Evolutionary conservation across 371 early-diverging fungal species (phyloP).

Genomic region (Mucor indicus): DNA sequence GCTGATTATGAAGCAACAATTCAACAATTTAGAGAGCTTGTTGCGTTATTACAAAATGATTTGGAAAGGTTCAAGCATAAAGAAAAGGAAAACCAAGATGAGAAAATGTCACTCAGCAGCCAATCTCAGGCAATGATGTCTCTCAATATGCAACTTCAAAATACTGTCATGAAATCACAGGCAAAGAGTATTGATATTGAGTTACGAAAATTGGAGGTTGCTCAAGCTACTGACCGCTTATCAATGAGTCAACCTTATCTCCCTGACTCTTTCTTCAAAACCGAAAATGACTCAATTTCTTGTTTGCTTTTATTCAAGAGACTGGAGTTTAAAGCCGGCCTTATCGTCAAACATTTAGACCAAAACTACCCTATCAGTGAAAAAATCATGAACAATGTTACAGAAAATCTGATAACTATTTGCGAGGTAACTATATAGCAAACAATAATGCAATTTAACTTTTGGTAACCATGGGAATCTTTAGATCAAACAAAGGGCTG

Average conservation of each 20-base stretch:
- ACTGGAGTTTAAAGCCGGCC: conserved; percentile 74
- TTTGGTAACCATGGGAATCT: neutral
- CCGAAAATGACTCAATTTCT: conserved; percentile 77
- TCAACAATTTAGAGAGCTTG: conserved; percentile 83
- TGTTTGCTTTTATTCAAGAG: conserved; percentile 76
- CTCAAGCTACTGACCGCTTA: conserved; percentile 78
- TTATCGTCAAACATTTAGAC: conserved; percentile 76
- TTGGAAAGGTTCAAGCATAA: conserved; percentile 65
- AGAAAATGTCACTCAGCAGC: conserved; percentile 52
- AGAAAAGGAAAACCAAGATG: conserved; percentile 53
- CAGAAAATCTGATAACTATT: conserved; percentile 49
- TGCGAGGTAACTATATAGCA: conserved; percentile 44
- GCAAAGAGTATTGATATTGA: conserved; percentile 90
- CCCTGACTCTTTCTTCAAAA: conserved; percentile 79
- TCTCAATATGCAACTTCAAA: conserved; percentile 79
- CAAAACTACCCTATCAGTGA: conserved; percentile 62
- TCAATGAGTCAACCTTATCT: conserved; percentile 70
- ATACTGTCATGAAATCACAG: conserved; percentile 79
- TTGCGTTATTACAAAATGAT: conserved; percentile 72
- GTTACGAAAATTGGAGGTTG: conserved; percentile 79
- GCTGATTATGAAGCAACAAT: conserved; percentile 87
- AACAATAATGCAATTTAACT: too few species aligned
- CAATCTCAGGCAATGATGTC: conserved; percentile 85
- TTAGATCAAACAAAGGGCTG: conserved; percentile 65
- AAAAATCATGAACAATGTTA: conserved; percentile 52